phyloP scores from a whole-genome alignment of 257 asterid species.

The Solanum gracilifrons region DNA sequence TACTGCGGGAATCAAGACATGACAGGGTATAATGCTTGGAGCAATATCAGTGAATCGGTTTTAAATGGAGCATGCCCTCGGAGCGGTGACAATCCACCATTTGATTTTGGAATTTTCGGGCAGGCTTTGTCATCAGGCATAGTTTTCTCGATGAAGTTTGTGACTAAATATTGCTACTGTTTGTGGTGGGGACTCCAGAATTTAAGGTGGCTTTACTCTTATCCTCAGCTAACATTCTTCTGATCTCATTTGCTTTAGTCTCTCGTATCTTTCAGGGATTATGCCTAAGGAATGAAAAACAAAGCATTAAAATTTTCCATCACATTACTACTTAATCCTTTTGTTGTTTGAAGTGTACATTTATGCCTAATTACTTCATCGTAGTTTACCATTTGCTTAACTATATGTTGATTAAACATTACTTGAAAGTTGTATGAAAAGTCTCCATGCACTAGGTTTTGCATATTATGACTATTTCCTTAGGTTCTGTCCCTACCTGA shows the following conservation, averaged over 20 bases:
- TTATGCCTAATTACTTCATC: background rate
- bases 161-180: slow-evolving; percentile 76
- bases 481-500: background rate
- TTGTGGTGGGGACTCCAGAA: slow-evolving; percentile 96
- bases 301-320: background rate
- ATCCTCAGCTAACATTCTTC: background rate
- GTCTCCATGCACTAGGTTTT: background rate
- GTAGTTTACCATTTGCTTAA: background rate
- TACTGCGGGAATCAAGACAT: slow-evolving; percentile 52
- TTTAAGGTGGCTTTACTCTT: slow-evolving; percentile 39
- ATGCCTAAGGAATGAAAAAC: background rate
- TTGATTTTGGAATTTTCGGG: slow-evolving; percentile 70
- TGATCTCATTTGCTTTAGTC: background rate
- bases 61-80: slow-evolving; percentile 45
- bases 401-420: background rate
- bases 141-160: slow-evolving; percentile 55
- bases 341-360: background rate
- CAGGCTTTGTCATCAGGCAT: slow-evolving; percentile 64
- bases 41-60: slow-evolving; percentile 29
- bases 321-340: background rate
- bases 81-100: slow-evolving; percentile 18
- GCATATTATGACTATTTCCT: background rate
- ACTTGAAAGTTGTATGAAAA: background rate
- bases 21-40: slow-evolving; percentile 42
- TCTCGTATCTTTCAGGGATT: background rate